phyloP scores from a whole-genome alignment of 768 basidiomycete species.

The Amyloporia xantha region DNA sequence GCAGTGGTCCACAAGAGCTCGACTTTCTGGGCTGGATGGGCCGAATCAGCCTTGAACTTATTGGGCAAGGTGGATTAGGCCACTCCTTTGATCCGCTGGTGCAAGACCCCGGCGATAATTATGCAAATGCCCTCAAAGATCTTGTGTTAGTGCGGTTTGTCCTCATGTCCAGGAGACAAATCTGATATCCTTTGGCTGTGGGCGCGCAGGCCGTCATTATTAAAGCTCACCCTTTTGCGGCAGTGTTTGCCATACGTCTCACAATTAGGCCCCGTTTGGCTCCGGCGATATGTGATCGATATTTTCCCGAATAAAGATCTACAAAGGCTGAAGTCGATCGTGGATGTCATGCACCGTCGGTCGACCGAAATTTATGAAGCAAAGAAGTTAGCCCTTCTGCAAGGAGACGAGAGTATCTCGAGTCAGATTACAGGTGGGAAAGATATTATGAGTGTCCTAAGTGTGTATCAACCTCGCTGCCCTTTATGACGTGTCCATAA shows the following conservation, averaged over 20 bases:
- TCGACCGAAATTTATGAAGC: slow-evolving; percentile 12
- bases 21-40: slow-evolving; percentile 16
- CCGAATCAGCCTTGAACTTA: slow-evolving; percentile 11
- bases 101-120: slow-evolving; percentile 9
- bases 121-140: slow-evolving; percentile 13
- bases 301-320: slow-evolving; percentile 8
- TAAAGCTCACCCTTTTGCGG: neutral
- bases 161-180: too few species aligned
- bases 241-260: neutral
- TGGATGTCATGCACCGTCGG: slow-evolving; percentile 6
- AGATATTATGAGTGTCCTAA: slow-evolving; percentile 16
- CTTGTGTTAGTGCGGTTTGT: slow-evolving; percentile 11
- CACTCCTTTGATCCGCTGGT: slow-evolving; percentile 16
- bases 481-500: neutral
- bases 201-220: neutral
- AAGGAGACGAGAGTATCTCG: slow-evolving; percentile 10
- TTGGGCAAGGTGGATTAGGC: slow-evolving; percentile 18
- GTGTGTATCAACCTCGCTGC: neutral
- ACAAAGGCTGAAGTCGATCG: slow-evolving; percentile 8
- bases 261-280: neutral
- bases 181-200: too few species aligned
- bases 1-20: slow-evolving; percentile 4
- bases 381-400: slow-evolving; percentile 7
- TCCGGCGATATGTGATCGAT: slow-evolving; percentile 2
- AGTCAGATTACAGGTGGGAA: slow-evolving; percentile 12